Evolutionary conservation across 768 basidiomycete species (phyloP), one percentile per base, ranked within the genome.

Genomic region (Macrocybe gigantea): DNA sequence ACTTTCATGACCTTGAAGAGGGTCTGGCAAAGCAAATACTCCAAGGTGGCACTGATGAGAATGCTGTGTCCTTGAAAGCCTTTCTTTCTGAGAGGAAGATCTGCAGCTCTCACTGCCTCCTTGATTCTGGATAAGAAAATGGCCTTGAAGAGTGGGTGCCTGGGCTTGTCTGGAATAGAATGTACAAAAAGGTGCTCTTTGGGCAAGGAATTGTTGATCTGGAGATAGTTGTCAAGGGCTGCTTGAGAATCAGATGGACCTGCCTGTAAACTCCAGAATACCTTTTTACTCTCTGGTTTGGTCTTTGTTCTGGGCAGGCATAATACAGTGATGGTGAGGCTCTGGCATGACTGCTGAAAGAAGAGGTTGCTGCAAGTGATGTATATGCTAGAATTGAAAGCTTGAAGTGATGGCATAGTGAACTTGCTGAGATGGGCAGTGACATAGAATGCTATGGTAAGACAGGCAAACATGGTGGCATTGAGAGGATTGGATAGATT

Each of bases 401-500:
- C 45, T 0, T 52, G 55, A 0, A 71, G 51, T 1, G 12, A 53
- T 2, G 56, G 60, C 0, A 71, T 50, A 0, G 66, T 70, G 47
- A 75, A 65, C 46, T 77, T 70, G 0, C 72, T 68, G 0, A 65
- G 40, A 0, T 66, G 39, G 0, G 65, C 64, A 0, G 57, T 57
- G 0, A 60, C 35, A 14, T 58, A 77, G 54, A 75, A 75, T 2
- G 57, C 52, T 0, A 64, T 69, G 8, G 66, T 66, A 5, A 71
- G 61, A 48, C 69, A 72, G 0, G 70, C 64, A 12, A 45, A 68
- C 0, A 65, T 56, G 0, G 74, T 62, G 0, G 64, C 60, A 33
- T 73, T 59, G 2, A 72, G 53, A 0, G 65, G 65, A 7, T 32
- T 10, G 3, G n/a, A 3, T 0, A 66, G 54, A 44, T 68, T 46